These are phyloP conservation scores for Davidsoniella eucalypti DNA, from an alignment of 2,329 filamentous ascomycete species.

Conservation along the genomic window DNA sequence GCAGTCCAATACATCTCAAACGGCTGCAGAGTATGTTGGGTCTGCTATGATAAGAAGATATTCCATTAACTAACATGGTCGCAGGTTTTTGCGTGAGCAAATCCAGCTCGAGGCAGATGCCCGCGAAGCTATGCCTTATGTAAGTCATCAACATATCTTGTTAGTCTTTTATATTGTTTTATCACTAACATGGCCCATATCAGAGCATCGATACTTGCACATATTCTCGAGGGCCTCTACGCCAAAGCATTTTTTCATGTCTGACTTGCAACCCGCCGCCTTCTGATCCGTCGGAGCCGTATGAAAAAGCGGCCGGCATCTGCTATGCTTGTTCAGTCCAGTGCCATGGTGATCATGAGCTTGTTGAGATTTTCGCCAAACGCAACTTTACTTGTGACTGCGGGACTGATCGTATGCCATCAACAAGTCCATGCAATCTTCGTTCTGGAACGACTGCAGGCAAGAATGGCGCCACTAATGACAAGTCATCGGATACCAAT, in stretches of 20 bases:
- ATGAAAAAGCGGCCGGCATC: constrained; percentile 55
- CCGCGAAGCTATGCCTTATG: constrained; percentile 84
- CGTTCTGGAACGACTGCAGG: constrained; percentile 58
- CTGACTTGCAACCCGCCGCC: constrained; percentile 83
- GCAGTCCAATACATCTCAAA: constrained; percentile 48
- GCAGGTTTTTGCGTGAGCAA: constrained; percentile 77
- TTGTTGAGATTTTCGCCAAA: constrained; percentile 93
- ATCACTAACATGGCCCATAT: neutral
- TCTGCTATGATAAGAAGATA: neutral
- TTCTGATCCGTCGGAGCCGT: constrained; percentile 35
- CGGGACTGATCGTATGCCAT: constrained; percentile 64
- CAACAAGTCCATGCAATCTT: constrained; percentile 56
- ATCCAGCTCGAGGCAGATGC: constrained; percentile 87
- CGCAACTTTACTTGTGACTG: constrained; percentile 95
- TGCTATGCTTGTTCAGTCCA: constrained; percentile 96
- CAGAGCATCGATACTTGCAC: constrained; percentile 92
- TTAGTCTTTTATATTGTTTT: neutral
- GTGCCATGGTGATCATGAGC: constrained; percentile 85
- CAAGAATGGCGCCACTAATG: constrained; percentile 57
- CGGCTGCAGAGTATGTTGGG: constrained; percentile 47
- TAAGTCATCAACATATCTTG: constrained; percentile 26
- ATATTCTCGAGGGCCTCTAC: constrained; percentile 69
- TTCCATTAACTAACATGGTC: neutral
- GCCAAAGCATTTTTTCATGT: constrained; percentile 82
- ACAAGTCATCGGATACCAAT: constrained; percentile 56